Base-by-base conservation (phyloP, 768 basidiomycete species). In the Pisolithus albus region DNA sequence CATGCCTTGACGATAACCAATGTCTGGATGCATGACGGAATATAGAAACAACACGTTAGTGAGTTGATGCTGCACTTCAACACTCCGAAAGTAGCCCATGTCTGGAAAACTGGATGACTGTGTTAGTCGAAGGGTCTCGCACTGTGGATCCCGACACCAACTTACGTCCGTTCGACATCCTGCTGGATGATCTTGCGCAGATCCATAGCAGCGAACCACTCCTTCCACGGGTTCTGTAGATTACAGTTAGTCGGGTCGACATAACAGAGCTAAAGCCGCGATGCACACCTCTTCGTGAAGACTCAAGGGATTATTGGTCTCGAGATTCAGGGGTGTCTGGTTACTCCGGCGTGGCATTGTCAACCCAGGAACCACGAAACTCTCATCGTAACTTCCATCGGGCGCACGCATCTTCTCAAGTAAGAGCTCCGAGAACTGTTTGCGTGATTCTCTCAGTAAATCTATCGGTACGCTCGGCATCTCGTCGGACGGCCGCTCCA, bases 1-100 rank as follows among this genome's bases (percentile, higher is more conserved):
- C 96, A 99, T 98, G 49, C 96, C 95, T 75, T 99, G 96, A 28
- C 96, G 81, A 64, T 99, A 99, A 19, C 93, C 92, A 19, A 95
- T 80, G 38, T 84, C 76, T 1, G 89, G 82, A 63, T 94, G 82
- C 63, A 82, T 79, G 38, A 81, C 75, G 13, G 88, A 84, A 65
- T 87, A 88, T 23, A 98, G 70, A 66, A 93, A 96, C 9, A 99
- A 75, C 18, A 96, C 82, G 59, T 92, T 88, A 0, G 88, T 90
- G 38, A 98, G 73, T 60, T 86, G 81, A 15, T 75, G 73, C 63
- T 95, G 92, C 0, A 94, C 82, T 26, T 82, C 75, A 21, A 76
- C 64, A 21, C 82, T 76, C 24, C 88, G 83, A 67, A 97, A 99
- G 71, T 94, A 99, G 7, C 77, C 75, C 52, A 97, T 84, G 54